A percentile compares a stretch with the other conserved stretches of the same genome.
phyloP scores from a whole-genome alignment of 2,329 filamentous ascomycete genomes.

The Aspergillus piperis region DNA sequence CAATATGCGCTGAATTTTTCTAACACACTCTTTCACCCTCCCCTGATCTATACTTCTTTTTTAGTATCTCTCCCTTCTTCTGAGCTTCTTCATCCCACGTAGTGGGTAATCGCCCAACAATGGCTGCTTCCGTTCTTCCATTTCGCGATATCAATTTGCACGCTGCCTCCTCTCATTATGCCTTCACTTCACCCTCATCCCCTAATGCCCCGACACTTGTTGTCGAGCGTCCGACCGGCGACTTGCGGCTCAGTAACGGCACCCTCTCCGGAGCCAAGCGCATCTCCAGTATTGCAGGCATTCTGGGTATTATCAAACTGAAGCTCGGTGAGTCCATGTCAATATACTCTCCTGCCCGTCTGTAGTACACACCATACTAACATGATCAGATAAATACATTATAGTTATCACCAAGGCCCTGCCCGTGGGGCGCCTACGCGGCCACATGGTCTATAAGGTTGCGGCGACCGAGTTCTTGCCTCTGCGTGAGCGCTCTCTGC shows the following conservation, averaged over 20 bases:
- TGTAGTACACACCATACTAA: conserved; percentile 15
- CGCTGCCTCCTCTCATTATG: conserved; percentile 87
- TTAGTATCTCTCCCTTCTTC: conserved; percentile 11
- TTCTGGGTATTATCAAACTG: conserved; percentile 89
- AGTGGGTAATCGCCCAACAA: conserved; percentile 21
- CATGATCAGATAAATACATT: conserved; percentile 78
- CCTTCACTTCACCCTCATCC: conserved; percentile 93
- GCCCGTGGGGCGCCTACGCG: conserved; percentile 85
- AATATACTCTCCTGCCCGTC: background rate
- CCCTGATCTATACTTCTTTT: conserved; percentile 4
- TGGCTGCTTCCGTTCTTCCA: conserved; percentile 56
- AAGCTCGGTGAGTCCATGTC: conserved; percentile 69
- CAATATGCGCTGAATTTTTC: conserved; percentile 18
- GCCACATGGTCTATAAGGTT: conserved; percentile 95
- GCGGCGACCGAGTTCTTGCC: conserved; percentile 89
- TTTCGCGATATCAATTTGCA: conserved; percentile 98
- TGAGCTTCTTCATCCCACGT: conserved; percentile 33
- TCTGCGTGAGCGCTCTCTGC: conserved; percentile 85
- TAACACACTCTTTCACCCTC: conserved; percentile 7
- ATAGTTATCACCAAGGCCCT: conserved; percentile 94
- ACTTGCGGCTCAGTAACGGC: conserved; percentile 81
- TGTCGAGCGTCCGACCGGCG: conserved; percentile 88
- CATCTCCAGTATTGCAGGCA: conserved; percentile 91
- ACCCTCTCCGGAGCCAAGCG: conserved; percentile 74
- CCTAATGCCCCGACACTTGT: conserved; percentile 84